phyloP scores from a whole-genome alignment of 305 asterid species.

The Ruellia speciosa region DNA sequence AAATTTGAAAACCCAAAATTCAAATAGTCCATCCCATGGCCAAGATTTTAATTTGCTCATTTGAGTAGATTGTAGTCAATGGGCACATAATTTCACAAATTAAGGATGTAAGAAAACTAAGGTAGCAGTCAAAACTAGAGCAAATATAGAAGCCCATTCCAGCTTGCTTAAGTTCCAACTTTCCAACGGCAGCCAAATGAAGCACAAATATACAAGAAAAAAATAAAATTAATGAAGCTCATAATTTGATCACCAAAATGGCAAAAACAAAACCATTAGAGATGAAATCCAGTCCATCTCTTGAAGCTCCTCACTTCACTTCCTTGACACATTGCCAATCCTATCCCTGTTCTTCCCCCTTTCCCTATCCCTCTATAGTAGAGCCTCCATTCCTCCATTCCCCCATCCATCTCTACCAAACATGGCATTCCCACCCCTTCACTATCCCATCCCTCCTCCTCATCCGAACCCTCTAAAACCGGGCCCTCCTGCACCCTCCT shows the following conservation, averaged over 20 bases:
- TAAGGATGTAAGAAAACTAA: too few relatives aligned
- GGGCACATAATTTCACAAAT: too few relatives aligned
- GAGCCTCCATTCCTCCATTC: slow-evolving; percentile 63
- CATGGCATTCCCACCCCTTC: slow-evolving; percentile 74
- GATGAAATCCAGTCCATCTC: slow-evolving; percentile 60
- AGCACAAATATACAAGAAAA: too few relatives aligned
- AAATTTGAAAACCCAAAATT: too few relatives aligned
- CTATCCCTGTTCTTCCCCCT: slow-evolving; percentile 68
- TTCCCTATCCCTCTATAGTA: slow-evolving; percentile 68
- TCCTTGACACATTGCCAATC: slow-evolving; percentile 63
- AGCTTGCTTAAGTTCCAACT: too few relatives aligned
- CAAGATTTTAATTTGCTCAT: too few relatives aligned
- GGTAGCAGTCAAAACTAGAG: too few relatives aligned
- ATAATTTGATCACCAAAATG: neutral
- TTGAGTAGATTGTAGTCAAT: too few relatives aligned
- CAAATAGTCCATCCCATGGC: too few relatives aligned
- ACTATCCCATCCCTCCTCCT: slow-evolving; percentile 62
- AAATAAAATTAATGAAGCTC: neutral
- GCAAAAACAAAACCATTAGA: slow-evolving; percentile 26
- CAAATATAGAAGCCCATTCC: too few relatives aligned
- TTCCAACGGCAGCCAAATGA: too few relatives aligned
- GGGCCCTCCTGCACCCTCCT: slow-evolving; percentile 41
- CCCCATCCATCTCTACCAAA: slow-evolving; percentile 69
- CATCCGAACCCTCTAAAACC: slow-evolving; percentile 34
- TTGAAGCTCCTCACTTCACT: slow-evolving; percentile 29